Evolutionary conservation across 2,329 filamentous ascomycete genomes (phyloP).

Genomic region (Verticillium nonalfalfae): DNA sequence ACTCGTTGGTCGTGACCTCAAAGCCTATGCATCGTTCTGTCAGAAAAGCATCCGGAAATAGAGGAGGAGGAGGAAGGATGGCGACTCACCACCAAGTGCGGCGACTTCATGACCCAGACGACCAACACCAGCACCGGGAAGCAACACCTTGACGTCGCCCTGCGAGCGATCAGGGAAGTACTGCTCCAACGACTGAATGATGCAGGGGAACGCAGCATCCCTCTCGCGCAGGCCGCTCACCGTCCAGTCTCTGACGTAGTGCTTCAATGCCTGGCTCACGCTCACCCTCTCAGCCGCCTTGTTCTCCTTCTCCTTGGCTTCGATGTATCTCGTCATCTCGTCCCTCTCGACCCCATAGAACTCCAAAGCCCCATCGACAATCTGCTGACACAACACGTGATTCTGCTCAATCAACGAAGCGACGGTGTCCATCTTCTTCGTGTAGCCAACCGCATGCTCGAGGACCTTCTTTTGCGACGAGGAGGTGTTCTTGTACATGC

Average conservation of each 20-base stretch:
- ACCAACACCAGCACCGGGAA: conserved; percentile 48
- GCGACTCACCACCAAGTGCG: conserved; percentile 25
- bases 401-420: conserved; percentile 37
- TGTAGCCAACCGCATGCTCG: conserved; percentile 50
- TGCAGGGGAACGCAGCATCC: conserved; percentile 30
- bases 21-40: conserved; percentile 25
- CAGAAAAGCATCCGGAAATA: background rate
- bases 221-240: conserved; percentile 39
- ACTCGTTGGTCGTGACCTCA: conserved; percentile 50
- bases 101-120: conserved; percentile 46
- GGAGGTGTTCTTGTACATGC: conserved; percentile 27
- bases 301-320: conserved; percentile 27
- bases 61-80: background rate
- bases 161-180: conserved; percentile 21
- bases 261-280: conserved; percentile 47
- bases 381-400: conserved; percentile 35
- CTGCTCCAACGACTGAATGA: conserved; percentile 23
- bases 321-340: conserved; percentile 38
- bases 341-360: conserved; percentile 37
- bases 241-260: conserved; percentile 53
- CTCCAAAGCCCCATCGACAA: conserved; percentile 34
- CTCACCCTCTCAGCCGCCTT: conserved; percentile 37
- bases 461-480: conserved; percentile 37
- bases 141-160: conserved; percentile 28
- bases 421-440: conserved; percentile 41